Evolutionary conservation across 257 asterid genomes (phyloP), one percentile per base, ranked within the genome.

Genomic region (Nicotiana obtusifolia): DNA sequence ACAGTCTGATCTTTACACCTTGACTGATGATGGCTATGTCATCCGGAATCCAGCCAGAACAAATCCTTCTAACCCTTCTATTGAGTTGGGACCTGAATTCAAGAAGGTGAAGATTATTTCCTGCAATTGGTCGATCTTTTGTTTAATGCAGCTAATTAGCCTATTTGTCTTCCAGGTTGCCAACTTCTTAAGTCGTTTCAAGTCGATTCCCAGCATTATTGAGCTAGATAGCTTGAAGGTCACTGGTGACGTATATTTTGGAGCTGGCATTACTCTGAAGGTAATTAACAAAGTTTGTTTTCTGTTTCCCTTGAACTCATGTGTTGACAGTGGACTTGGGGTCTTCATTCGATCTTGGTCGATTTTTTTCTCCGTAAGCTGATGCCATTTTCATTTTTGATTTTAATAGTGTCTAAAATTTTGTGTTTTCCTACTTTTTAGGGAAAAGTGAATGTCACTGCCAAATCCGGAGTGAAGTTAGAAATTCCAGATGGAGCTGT

Each of bases 51-150:
- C 91, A 66, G 97, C 93, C 80, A 90, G 99, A 78, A 64, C 90
- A 11, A 94, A 94, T 81, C 97, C 98, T 80, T 83, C 91, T 49
- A 96, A 96, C 84, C 99, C 99, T 69, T 76, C 94, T 44, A 91
- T 94, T 85, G 99, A 96, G 37, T 82, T 96, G 92, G 99, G 99
- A 60, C 98, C 98, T 59, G 99, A 94, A 85, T 96, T 94, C 84
- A 96, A 96, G 92, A 96, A 96, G 99, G 99, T 94, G 52, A 52
- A 75, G 41, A 87, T 82, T 75, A 20, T 19, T 80, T 67, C 20
- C 60, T 14, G 22, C 84, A 81, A 53, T 75, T 59, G 31, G 26
- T 81, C 28, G 5, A 44, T 15, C 65, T 62, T 57, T 83, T 4
- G 78, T 30, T 80, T 75, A 57, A 66, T 57, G 76, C 59, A 75